phyloP scores from a whole-genome alignment of 2,329 filamentous ascomycete genomes.

The Hymenoscyphus salicellus region DNA sequence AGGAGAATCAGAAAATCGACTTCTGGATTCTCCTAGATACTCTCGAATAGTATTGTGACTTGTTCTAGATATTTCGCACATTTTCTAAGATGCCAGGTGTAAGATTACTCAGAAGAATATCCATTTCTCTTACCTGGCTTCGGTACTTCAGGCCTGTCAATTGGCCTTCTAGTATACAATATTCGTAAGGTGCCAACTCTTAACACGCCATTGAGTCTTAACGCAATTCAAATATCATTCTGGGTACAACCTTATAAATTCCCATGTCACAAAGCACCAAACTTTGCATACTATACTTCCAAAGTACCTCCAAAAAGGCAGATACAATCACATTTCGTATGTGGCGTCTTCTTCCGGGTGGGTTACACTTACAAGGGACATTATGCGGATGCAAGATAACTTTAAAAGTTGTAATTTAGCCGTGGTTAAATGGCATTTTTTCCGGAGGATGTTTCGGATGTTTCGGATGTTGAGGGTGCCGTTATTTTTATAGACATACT shows the following conservation, averaged over 20 bases:
- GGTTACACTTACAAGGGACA: neutral
- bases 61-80: too few species aligned
- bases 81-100: too few species aligned
- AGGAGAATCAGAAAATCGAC: too few species aligned
- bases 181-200: neutral
- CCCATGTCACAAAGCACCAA: neutral
- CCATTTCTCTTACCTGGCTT: too few species aligned
- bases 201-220: neutral
- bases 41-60: too few species aligned
- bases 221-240: neutral
- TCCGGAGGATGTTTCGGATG: neutral
- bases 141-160: neutral
- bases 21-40: too few species aligned
- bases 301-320: neutral
- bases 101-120: too few species aligned
- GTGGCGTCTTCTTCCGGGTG: neutral
- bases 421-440: neutral
- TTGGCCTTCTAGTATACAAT: neutral
- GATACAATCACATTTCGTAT: neutral
- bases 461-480: neutral
- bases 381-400: neutral
- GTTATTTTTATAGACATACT: neutral
- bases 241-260: neutral
- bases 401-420: neutral
- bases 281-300: neutral